phyloP scores from a whole-genome alignment of 768 basidiomycete genomes.

The Asterophora parasitica region DNA sequence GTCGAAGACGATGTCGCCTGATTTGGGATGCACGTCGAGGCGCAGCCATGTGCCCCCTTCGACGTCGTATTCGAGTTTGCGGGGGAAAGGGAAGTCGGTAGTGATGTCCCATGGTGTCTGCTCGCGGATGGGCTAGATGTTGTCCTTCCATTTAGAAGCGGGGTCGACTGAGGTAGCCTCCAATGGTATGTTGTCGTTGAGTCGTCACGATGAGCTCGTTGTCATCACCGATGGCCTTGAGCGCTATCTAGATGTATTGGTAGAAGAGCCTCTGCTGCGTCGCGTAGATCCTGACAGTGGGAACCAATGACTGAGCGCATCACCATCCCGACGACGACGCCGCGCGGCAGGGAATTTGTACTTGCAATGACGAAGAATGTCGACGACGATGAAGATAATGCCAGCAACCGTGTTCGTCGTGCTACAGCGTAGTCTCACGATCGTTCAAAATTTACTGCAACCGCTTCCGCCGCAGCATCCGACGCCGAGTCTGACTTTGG shows the following conservation, averaged over 20 bases:
- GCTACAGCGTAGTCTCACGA: too few species aligned
- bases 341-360: too few species aligned
- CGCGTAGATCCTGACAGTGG: too few species aligned
- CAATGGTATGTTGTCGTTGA: constrained; percentile 11
- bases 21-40: constrained; percentile 65
- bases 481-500: constrained; percentile 15
- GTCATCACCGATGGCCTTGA: constrained; percentile 5
- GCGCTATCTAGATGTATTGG: constrained; percentile 12
- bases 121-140: constrained; percentile 60
- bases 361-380: too few species aligned
- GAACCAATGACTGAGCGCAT: too few species aligned
- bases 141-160: constrained; percentile 39
- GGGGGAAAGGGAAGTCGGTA: constrained; percentile 66
- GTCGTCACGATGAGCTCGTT: constrained; percentile 7
- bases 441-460: too few species aligned
- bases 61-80: constrained; percentile 63
- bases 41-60: constrained; percentile 73
- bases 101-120: constrained; percentile 71
- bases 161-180: constrained; percentile 22
- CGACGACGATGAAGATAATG: too few species aligned
- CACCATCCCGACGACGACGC: too few species aligned
- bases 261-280: too few species aligned
- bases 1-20: constrained; percentile 70
- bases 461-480: too few species aligned
- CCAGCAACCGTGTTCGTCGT: too few species aligned